A percentile compares a stretch with the other conserved stretches of the same genome.
These are phyloP conservation scores for Entoloma clypeatum DNA, from an alignment of 1,284 basidiomycete genomes.

Conservation along the genomic window DNA sequence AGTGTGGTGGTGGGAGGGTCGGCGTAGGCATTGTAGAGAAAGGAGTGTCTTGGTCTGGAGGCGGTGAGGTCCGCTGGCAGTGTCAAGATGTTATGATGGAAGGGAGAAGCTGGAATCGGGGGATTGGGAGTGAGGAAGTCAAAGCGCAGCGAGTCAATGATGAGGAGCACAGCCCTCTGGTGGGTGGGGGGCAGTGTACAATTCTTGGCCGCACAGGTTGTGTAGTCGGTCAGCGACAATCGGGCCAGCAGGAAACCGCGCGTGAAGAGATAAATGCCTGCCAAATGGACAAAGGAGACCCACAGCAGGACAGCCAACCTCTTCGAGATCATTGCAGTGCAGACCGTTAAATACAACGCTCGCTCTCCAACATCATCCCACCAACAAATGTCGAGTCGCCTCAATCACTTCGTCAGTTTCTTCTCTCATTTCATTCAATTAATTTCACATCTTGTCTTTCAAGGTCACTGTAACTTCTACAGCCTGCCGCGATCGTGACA, in stretches of 20 bases:
- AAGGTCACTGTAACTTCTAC: background rate
- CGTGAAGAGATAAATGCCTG: conserved; percentile 78
- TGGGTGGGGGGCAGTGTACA: conserved; percentile 64
- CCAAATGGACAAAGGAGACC: conserved; percentile 57
- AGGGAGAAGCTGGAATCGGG: conserved; percentile 55
- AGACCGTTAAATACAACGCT: background rate
- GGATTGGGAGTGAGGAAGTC: conserved; percentile 86
- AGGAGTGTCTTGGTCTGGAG: conserved; percentile 62
- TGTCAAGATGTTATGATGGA: conserved; percentile 81
- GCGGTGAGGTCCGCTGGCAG: conserved; percentile 72
- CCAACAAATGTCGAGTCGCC: background rate
- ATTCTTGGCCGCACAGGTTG: conserved; percentile 40
- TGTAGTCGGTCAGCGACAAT: conserved; percentile 66
- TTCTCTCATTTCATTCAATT: too few relatives aligned
- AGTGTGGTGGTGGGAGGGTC: conserved; percentile 97
- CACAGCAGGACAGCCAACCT: conserved; percentile 44
- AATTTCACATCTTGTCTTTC: too few relatives aligned
- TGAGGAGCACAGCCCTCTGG: conserved; percentile 76
- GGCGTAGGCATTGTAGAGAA: conserved; percentile 86
- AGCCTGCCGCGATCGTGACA: background rate
- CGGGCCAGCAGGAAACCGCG: conserved; percentile 86
- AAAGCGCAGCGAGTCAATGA: conserved; percentile 93
- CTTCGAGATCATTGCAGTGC: conserved; percentile 17
- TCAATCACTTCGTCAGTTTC: background rate
- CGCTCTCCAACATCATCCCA: background rate